A percentile compares a stretch with the other conserved stretches of the same genome.
Evolutionary conservation across 2,329 filamentous ascomycete species (phyloP).

Genomic region (Didymella arachidicola): DNA sequence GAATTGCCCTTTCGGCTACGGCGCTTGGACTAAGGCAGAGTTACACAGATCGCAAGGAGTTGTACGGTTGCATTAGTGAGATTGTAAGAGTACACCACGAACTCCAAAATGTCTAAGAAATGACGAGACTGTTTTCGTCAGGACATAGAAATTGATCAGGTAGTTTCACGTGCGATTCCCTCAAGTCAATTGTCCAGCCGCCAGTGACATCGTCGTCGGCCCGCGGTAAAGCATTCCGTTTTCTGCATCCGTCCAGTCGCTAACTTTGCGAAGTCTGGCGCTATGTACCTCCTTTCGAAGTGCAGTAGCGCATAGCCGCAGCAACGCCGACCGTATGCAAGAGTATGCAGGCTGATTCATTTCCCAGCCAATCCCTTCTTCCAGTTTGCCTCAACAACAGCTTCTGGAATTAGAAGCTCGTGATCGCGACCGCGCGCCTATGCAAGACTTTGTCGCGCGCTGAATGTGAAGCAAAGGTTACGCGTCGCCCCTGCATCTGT

Average conservation of each 20-base stretch:
- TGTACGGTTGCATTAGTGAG: conserved; percentile 14
- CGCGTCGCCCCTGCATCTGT: conserved; percentile 35
- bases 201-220: conserved; percentile 8
- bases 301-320: conserved; percentile 27
- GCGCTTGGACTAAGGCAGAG: conserved; percentile 13
- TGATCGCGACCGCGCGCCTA: conserved; percentile 16
- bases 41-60: conserved; percentile 9
- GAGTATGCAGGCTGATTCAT: conserved; percentile 32
- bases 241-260: conserved; percentile 34
- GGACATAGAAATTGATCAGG: not conserved
- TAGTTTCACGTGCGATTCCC: not conserved
- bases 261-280: conserved; percentile 21
- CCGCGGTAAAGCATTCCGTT: conserved; percentile 27
- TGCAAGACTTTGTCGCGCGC: conserved; percentile 24
- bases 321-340: conserved; percentile 25
- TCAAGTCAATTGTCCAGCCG: conserved; percentile 4
- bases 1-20: conserved; percentile 16
- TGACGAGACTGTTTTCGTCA: not conserved
- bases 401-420: conserved; percentile 8
- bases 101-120: conserved; percentile 4
- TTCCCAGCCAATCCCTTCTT: conserved; percentile 21
- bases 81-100: not conserved
- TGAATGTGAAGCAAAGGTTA: conserved; percentile 23
- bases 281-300: conserved; percentile 39
- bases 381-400: conserved; percentile 8